A percentile compares a stretch with the other conserved stretches of the same genome.
phyloP scores from a whole-genome alignment of 75 land plant genomes.

The Picea glauca region DNA sequence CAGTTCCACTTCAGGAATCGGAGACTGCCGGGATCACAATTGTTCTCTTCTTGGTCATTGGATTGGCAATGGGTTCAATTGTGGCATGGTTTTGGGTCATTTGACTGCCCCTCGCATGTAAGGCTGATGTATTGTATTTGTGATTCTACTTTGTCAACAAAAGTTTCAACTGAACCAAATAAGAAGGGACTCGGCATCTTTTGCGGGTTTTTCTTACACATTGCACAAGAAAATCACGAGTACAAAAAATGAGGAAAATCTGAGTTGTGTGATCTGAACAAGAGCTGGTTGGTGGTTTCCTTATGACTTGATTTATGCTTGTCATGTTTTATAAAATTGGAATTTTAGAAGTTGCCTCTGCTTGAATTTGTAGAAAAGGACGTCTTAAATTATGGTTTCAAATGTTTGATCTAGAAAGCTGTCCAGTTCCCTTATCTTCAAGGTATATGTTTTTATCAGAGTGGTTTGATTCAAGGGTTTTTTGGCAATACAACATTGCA shows the following conservation, averaged over 20 bases:
- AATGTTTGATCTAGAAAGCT: too few species aligned
- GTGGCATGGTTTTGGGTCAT: slow-evolving; percentile 94
- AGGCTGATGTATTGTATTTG: neutral
- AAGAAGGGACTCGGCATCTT: neutral
- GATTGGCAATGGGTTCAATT: slow-evolving; percentile 77
- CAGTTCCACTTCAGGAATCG: slow-evolving; percentile 67
- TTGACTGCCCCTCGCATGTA: slow-evolving; percentile 9
- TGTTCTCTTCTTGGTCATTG: slow-evolving; percentile 73
- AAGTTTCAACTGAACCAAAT: neutral
- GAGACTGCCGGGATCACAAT: slow-evolving; percentile 82
- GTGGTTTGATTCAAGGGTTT: too few species aligned
- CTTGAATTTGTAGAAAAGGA: neutral
- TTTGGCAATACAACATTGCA: too few species aligned
- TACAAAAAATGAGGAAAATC: neutral
- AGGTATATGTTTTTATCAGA: too few species aligned
- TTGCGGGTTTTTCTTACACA: neutral
- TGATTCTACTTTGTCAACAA: neutral
- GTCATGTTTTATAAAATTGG: too few species aligned
- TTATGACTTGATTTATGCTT: neutral
- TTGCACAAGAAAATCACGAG: neutral
- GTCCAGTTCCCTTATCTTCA: too few species aligned
- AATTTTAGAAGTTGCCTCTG: neutral
- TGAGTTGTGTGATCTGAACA: neutral
- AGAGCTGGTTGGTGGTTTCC: neutral
- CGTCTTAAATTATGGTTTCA: neutral